These are phyloP conservation scores for Beauveria sp. DNA, from an alignment of 2,329 filamentous ascomycete genomes.

Conservation along the genomic window DNA sequence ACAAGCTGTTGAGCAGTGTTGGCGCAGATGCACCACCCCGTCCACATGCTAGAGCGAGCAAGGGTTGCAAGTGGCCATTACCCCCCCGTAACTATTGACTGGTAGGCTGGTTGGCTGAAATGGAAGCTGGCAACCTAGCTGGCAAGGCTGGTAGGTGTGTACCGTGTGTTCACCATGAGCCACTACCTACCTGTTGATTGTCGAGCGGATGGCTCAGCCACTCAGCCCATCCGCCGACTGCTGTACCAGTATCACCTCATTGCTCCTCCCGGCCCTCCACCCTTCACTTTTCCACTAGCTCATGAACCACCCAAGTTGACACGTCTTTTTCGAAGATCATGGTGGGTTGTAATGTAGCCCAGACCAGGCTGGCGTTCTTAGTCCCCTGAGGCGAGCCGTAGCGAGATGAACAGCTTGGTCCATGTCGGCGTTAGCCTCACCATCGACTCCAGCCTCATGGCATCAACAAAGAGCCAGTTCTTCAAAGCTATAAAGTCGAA, in stretches of 20 bases:
- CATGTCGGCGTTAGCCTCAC: constrained; percentile 1
- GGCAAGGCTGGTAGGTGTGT: too few relatives aligned
- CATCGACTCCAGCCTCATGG: neutral
- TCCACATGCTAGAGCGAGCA: neutral
- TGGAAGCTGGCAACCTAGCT: too few relatives aligned
- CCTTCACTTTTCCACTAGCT: neutral
- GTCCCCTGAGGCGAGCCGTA: neutral
- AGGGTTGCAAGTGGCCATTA: constrained; percentile 1
- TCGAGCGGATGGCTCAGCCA: neutral
- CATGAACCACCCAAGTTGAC: neutral
- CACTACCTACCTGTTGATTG: neutral
- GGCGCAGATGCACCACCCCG: neutral
- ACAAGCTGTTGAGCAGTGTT: neutral
- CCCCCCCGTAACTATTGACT: neutral
- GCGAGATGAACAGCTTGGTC: constrained; percentile 2
- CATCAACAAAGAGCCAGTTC: neutral
- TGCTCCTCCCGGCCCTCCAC: neutral
- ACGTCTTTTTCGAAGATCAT: neutral
- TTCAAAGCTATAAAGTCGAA: neutral
- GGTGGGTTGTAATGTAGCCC: neutral
- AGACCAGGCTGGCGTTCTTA: neutral
- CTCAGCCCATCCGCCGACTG: neutral
- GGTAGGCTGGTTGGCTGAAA: too few relatives aligned
- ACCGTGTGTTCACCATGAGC: neutral
- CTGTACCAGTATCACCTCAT: neutral